Evolutionary conservation across 2,329 filamentous ascomycete genomes (phyloP), one percentile per base, ranked within the genome.

Genomic region (Septoria linicola): DNA sequence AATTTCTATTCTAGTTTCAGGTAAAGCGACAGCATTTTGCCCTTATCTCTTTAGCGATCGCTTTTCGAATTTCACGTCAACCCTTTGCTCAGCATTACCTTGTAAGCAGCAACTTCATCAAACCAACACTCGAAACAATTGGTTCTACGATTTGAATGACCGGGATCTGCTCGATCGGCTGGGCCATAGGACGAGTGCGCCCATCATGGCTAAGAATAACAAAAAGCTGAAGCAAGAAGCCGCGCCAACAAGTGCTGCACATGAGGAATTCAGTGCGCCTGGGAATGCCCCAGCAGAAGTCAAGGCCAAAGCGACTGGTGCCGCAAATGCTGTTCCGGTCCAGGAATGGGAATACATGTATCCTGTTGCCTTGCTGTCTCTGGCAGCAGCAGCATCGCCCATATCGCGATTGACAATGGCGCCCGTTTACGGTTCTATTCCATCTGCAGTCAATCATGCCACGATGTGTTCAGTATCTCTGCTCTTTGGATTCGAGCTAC

Each of bases 401-500:
- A 80, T 86, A 51, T 92, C 88, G 1, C 82, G 89, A 66, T 76
- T 90, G 56, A 84, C 81, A 32, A 76, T 97, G 27, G 88, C 89
- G 16, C 93, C 93, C 1, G 87, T 95, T 8, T 97, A 95, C 70
- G 93, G 93, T 45, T 83, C 85, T 13, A 88, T 95, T 31, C 88
- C 92, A 1, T 77, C 89, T 1, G 79, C 81, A 1, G 76, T 85
- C 59, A 87, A 85, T 68, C 92, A 96, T 68, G 35, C 44, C 4
- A 39, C 44, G n/a, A 47, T 47, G 35, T 47, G 44, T 13, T 73
- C 77, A 44, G 80, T 80, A 65, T 78, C 83, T 54, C 74, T 88
- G 44, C 80, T 81, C 64, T 73, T 77, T 1, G 81, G 80, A 27
- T 81, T 81, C 57, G 39, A 41, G 6, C 14, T 42, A 4, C 19